phyloP scores from a whole-genome alignment of 2,329 filamentous ascomycete genomes.

The Beauveria bassiana region DNA sequence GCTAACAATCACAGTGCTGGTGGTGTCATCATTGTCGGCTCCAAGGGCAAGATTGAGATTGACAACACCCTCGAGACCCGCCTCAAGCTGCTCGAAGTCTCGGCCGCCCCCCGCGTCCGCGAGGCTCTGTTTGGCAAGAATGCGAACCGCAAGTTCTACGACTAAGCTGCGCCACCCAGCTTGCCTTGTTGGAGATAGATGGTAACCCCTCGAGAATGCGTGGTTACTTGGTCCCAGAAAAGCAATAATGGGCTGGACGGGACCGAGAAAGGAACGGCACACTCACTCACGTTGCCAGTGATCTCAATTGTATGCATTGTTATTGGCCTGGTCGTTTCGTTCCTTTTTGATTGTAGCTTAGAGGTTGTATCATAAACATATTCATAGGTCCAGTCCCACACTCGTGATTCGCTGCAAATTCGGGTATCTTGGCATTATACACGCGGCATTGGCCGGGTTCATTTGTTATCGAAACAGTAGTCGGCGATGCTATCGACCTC shows the following conservation, averaged over 20 bases:
- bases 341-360: slow-evolving; percentile 23
- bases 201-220: background rate
- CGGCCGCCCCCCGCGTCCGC: slow-evolving; percentile 76
- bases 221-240: background rate
- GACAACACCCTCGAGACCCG: slow-evolving; percentile 97
- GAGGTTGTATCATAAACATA: slow-evolving; percentile 27
- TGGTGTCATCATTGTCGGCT: slow-evolving; percentile 72
- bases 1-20: slow-evolving; percentile 54
- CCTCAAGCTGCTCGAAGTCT: slow-evolving; percentile 74
- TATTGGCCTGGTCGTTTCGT: slow-evolving; percentile 5
- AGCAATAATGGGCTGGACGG: background rate
- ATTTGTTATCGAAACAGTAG: background rate
- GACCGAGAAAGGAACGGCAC: background rate
- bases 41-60: slow-evolving; percentile 89
- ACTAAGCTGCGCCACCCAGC: slow-evolving; percentile 42
- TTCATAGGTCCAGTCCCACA: slow-evolving; percentile 13
- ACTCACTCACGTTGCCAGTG: background rate
- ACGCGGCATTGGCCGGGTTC: background rate
- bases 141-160: slow-evolving; percentile 89
- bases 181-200: slow-evolving; percentile 3
- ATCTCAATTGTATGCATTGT: slow-evolving; percentile 5
- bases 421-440: slow-evolving; percentile 1
- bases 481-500: background rate
- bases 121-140: slow-evolving; percentile 89
- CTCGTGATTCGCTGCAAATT: background rate